phyloP scores from a whole-genome alignment of 2,329 filamentous ascomycete species.

The Fusarium sp. region DNA sequence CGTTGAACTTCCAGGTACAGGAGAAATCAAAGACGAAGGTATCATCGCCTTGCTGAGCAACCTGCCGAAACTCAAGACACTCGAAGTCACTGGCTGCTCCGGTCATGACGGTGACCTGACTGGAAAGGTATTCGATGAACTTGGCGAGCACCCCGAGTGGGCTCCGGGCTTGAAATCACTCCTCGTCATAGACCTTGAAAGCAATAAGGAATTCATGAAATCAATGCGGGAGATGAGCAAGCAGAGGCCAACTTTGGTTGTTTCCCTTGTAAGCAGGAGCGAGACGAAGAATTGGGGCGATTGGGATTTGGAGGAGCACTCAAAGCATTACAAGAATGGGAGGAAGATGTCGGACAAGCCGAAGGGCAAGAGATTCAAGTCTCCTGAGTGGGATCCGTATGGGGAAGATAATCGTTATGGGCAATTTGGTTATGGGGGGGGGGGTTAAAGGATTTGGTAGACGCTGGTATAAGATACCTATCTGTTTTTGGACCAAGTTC shows the following conservation, averaged over 20 bases:
- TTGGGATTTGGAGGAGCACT: neutral
- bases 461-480: too few relatives aligned
- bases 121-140: slow-evolving; percentile 4
- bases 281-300: slow-evolving; percentile 33
- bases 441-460: too few relatives aligned
- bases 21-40: neutral
- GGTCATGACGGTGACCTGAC: too few relatives aligned
- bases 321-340: slow-evolving; percentile 19
- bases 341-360: neutral
- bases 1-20: slow-evolving; percentile 19
- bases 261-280: neutral
- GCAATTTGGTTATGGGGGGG: too few relatives aligned
- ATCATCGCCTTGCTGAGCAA: neutral
- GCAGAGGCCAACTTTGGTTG: slow-evolving; percentile 7
- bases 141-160: slow-evolving; percentile 19
- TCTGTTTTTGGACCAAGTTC: too few relatives aligned
- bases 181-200: neutral
- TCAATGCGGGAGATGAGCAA: slow-evolving; percentile 21
- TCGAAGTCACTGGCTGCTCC: slow-evolving; percentile 13
- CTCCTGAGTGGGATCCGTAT: too few relatives aligned
- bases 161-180: slow-evolving; percentile 23
- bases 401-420: too few relatives aligned
- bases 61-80: neutral
- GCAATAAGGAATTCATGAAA: slow-evolving; percentile 20
- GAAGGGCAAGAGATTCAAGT: neutral